Base-by-base conservation (phyloP, 345 rosid species). In the Carallia brachiata region DNA sequence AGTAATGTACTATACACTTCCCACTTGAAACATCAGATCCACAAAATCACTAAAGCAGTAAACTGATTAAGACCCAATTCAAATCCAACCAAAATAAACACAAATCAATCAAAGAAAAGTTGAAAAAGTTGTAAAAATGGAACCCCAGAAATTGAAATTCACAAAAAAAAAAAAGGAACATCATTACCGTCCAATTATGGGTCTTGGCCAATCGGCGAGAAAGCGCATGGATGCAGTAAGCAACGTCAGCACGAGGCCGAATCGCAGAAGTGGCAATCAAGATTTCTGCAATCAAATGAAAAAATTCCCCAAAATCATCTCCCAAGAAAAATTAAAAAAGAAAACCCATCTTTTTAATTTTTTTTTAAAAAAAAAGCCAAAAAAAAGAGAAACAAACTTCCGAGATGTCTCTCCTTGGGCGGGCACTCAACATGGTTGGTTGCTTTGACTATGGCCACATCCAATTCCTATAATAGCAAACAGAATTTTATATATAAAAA, bases 341-440 rank as follows among this genome's bases (percentile, higher is more conserved):
- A 17, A 40, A 36, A 34, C 27, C 57, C 16, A 32, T n/a, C 16
- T 17, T 23, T 60, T 60, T 34, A 72, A 39, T 23, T 56, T 36
- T 4, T n/a, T n/a, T n/a, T n/a, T n/a, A n/a, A 7, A 57, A 37
- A 58, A 39, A 28, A 23, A 59, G 23, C 23, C 23, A 23, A 28
- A 55, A 47, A 30, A 4, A 19, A 57, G 58, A 15, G 27, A 27
- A 2, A 80, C 93, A 79, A 68, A 96, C 99, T 96, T 74, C 95
- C 70, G 68, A 96, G 91, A 77, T 90, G 97, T 44, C 98, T 80
- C 64, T 96, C 99, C 79, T 96, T 96, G 66, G 99, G 99, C 34
- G 97, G 97, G 73, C 94, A 86, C 87, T 90, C 99, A 55, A 96
- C 99, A 62, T 96, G 99, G 70, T 90, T 96, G 6, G 99, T 92